Evolutionary conservation across 768 basidiomycete genomes (phyloP).

Genomic region (Tylopilus sp.): DNA sequence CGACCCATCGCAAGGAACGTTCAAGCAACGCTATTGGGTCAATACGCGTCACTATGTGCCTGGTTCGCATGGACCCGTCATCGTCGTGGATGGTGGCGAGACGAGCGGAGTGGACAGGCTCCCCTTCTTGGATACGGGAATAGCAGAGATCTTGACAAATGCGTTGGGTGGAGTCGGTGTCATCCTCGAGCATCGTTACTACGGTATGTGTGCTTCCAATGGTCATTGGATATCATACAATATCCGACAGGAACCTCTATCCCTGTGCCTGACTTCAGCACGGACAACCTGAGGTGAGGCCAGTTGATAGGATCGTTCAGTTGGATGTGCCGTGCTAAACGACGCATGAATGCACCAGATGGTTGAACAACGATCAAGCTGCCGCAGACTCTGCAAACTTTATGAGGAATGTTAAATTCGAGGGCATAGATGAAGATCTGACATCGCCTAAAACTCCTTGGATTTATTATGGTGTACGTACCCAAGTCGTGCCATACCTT

Average conservation of each 20-base stretch:
- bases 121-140: conserved; percentile 64
- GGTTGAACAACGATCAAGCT: conserved; percentile 86
- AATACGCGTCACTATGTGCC: conserved; percentile 77
- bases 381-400: conserved; percentile 92
- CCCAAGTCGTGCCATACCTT: not conserved
- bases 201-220: conserved; percentile 46
- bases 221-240: not conserved
- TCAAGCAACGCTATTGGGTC: conserved; percentile 90
- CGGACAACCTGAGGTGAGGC: conserved; percentile 70
- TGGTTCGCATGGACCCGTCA: conserved; percentile 73
- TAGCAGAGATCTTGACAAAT: conserved; percentile 79
- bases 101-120: conserved; percentile 72
- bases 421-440: conserved; percentile 65
- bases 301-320: not conserved
- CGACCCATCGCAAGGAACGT: conserved; percentile 54
- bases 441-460: conserved; percentile 74
- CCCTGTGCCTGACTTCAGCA: conserved; percentile 73
- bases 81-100: conserved; percentile 91
- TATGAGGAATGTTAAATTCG: conserved; percentile 75
- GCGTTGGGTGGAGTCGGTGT: conserved; percentile 87
- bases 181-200: conserved; percentile 91
- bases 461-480: conserved; percentile 88
- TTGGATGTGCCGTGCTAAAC: conserved; percentile 1
- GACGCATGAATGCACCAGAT: conserved; percentile 42
- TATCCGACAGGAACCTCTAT: conserved; percentile 60